Conservation (phyloP, 345 rosid species). For the Sapria himalayana region DNA sequence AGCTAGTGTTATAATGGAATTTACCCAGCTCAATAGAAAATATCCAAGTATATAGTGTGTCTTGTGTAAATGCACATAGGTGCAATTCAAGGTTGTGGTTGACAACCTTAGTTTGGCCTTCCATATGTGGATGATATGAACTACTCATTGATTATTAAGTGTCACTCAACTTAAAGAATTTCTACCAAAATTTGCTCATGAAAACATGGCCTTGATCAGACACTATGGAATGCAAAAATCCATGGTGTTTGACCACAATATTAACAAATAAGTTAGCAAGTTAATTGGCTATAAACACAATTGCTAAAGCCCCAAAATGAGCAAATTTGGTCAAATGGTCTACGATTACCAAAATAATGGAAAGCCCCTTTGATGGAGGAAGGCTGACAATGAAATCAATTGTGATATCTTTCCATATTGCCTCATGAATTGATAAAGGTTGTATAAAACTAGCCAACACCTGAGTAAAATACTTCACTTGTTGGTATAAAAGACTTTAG, state of each 20-base stretch:
- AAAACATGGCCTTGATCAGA: neutral
- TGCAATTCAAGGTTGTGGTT: too few species aligned
- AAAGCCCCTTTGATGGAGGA: neutral
- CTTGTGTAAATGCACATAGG: too few species aligned
- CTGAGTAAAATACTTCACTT: neutral
- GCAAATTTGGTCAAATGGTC: neutral
- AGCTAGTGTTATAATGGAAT: too few species aligned
- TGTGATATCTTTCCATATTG: too few species aligned
- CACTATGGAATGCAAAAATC: neutral
- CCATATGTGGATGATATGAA: too few species aligned
- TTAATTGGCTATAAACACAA: neutral
- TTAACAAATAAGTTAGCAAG: neutral
- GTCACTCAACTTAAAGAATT: neutral
- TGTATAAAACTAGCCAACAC: neutral
- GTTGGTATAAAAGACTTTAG: neutral
- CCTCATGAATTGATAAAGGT: neutral
- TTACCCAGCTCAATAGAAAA: too few species aligned
- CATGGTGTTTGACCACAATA: neutral
- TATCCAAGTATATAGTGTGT: too few species aligned
- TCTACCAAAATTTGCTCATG: constrained; percentile 1
- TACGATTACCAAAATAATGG: neutral
- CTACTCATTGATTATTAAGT: neutral
- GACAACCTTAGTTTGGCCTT: too few species aligned
- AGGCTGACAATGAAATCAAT: constrained; percentile 2
- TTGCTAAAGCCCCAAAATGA: neutral